Percentiles rank a stretch among this genome's conserved stretches.
These are phyloP conservation scores for Globomyces pollinis-pini DNA, from an alignment of 192 early-diverging fungal species.

Conservation along the genomic window DNA sequence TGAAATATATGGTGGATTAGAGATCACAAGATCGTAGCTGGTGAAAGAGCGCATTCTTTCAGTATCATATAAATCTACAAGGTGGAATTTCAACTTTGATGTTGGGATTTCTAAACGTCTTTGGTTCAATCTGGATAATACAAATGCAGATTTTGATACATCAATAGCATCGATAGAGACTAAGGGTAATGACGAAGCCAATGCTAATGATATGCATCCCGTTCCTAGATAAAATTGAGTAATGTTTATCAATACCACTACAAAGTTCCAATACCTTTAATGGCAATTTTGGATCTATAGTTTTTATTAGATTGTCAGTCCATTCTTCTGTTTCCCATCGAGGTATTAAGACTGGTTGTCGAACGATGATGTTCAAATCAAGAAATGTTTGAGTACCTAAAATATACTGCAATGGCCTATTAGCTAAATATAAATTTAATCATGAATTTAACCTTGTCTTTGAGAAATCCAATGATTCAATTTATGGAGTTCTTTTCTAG, in stretches of 20 bases:
- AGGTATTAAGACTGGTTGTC: slow-evolving; percentile 79
- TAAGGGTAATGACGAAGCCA: slow-evolving; percentile 50
- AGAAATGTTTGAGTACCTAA: slow-evolving; percentile 82
- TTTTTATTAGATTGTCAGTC: slow-evolving; percentile 49
- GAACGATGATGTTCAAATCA: slow-evolving; percentile 58
- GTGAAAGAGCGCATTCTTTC: background rate
- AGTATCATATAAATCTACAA: background rate
- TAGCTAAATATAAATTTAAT: too few species aligned
- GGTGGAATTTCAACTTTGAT: background rate
- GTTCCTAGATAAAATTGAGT: too few species aligned
- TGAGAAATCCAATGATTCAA: too few species aligned
- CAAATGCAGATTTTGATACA: background rate
- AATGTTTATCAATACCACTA: too few species aligned
- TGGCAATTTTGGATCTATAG: slow-evolving; percentile 26
- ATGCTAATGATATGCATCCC: slow-evolving; percentile 71
- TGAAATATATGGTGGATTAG: slow-evolving; percentile 89
- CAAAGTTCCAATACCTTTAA: slow-evolving; percentile 79
- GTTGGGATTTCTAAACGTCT: background rate
- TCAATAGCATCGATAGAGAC: slow-evolving; percentile 32
- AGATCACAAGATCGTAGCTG: slow-evolving; percentile 66
- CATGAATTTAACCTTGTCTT: too few species aligned
- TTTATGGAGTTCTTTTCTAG: too few species aligned
- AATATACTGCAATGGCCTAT: slow-evolving; percentile 94
- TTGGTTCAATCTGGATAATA: background rate
- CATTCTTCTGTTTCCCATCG: slow-evolving; percentile 94